Evolutionary conservation across 1,139 yeast genomes (phyloP).

Genomic region (Geotrichum macrosporum): DNA sequence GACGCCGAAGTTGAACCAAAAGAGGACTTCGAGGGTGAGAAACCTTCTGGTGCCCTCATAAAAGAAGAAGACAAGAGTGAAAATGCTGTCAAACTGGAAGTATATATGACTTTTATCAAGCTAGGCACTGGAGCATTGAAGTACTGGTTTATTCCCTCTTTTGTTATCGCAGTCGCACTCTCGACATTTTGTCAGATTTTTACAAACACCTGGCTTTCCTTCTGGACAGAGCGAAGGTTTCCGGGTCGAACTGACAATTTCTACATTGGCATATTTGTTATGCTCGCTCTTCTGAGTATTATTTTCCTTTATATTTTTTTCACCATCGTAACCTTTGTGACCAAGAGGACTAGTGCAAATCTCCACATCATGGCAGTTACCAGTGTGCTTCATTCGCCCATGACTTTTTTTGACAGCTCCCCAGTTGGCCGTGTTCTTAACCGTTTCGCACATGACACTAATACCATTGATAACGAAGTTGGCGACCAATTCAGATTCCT

Average conservation of each 20-base stretch:
- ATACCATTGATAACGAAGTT: conserved; percentile 69
- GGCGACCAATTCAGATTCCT: conserved; percentile 42
- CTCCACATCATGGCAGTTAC: conserved; percentile 50
- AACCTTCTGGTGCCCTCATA: conserved; percentile 36
- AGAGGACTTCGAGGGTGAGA: conserved; percentile 25
- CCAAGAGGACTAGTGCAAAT: conserved; percentile 42
- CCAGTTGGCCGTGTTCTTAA: conserved; percentile 69
- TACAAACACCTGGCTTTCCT: conserved; percentile 79
- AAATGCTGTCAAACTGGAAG: conserved; percentile 46
- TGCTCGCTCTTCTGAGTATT: conserved; percentile 44
- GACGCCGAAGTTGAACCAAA: conserved; percentile 27
- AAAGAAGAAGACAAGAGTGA: conserved; percentile 49
- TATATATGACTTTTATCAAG: conserved; percentile 49
- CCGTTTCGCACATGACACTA: conserved; percentile 79
- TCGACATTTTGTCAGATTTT: conserved; percentile 60
- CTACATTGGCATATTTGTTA: conserved; percentile 69
- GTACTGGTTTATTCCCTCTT: conserved; percentile 42
- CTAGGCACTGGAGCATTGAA: conserved; percentile 54
- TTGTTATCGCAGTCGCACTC: conserved; percentile 42
- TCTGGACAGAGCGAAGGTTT: conserved; percentile 67
- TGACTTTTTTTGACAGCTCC: conserved; percentile 62
- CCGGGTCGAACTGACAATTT: conserved; percentile 45
- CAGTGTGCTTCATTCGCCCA: conserved; percentile 68
- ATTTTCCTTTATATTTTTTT: conserved; percentile 44
- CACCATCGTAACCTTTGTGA: conserved; percentile 47